These are phyloP conservation scores for Madurella fahalii DNA, from an alignment of 2,329 filamentous ascomycete species.

Conservation along the genomic window DNA sequence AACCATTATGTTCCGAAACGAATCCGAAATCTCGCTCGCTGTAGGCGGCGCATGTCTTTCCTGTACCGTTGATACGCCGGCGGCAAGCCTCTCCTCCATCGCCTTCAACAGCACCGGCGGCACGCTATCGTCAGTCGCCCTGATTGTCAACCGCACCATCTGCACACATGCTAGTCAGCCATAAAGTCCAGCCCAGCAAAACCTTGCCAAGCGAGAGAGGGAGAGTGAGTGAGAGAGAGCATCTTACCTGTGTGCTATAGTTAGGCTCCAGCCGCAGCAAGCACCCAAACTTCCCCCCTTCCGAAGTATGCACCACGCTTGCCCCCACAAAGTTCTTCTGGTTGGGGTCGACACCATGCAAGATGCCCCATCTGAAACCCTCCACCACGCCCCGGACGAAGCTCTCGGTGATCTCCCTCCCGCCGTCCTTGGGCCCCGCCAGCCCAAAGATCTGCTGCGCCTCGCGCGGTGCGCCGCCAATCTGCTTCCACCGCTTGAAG, in stretches of 20 bases:
- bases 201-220: neutral
- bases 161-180: slow-evolving; percentile 39
- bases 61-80: slow-evolving; percentile 42
- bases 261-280: slow-evolving; percentile 92
- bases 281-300: slow-evolving; percentile 89
- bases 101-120: slow-evolving; percentile 74
- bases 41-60: slow-evolving; percentile 41
- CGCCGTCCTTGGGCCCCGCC: slow-evolving; percentile 45
- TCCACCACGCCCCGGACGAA: slow-evolving; percentile 71
- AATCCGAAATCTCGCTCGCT: slow-evolving; percentile 49
- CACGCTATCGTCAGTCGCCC: slow-evolving; percentile 88
- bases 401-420: slow-evolving; percentile 62
- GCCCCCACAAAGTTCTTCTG: slow-evolving; percentile 90
- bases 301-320: slow-evolving; percentile 76
- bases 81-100: slow-evolving; percentile 78
- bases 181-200: neutral
- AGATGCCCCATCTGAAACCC: slow-evolving; percentile 84
- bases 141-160: slow-evolving; percentile 94
- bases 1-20: slow-evolving; percentile 56
- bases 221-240: neutral
- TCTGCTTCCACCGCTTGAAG: slow-evolving; percentile 99
- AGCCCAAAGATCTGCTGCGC: slow-evolving; percentile 82
- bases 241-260: slow-evolving; percentile 77
- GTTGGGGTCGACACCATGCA: slow-evolving; percentile 87
- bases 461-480: slow-evolving; percentile 82